A percentile compares a stretch with the other conserved stretches of the same genome.
Conservation (phyloP, 1,284 basidiomycete species). For the Trichosporon coremiiforme region DNA sequence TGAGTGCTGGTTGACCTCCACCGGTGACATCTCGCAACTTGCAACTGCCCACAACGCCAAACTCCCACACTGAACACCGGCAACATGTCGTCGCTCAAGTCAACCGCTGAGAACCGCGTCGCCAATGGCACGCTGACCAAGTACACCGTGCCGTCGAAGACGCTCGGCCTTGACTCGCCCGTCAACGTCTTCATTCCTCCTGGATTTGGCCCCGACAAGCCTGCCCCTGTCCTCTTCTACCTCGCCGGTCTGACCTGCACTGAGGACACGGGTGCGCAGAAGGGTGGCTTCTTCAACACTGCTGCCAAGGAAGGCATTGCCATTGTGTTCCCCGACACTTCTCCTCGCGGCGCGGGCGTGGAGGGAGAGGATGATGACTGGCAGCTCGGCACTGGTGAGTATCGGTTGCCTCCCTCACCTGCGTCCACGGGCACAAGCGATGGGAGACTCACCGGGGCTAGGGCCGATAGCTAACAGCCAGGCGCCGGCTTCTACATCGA, state of each 20-base stretch:
- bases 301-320: conserved; percentile 84
- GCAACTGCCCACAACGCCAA: neutral
- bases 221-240: conserved; percentile 83
- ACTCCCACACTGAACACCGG: neutral
- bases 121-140: conserved; percentile 79
- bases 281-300: conserved; percentile 78
- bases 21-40: neutral
- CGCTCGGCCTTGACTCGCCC: conserved; percentile 75
- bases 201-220: conserved; percentile 60
- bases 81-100: conserved; percentile 61
- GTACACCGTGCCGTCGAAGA: conserved; percentile 79
- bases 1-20: neutral
- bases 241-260: conserved; percentile 93
- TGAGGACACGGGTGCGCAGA: conserved; percentile 93
- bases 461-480: conserved; percentile 37
- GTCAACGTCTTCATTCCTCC: conserved; percentile 91
- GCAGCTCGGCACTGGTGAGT: conserved; percentile 80
- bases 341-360: conserved; percentile 87
- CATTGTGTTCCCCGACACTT: conserved; percentile 93
- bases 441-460: too few relatives aligned
- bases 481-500: conserved; percentile 93
- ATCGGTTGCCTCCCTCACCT: conserved; percentile 32
- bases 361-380: conserved; percentile 83
- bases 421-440: too few relatives aligned
- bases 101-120: conserved; percentile 73